phyloP scores from a whole-genome alignment of 169 alveolate species.

The Plasmodium gallinaceum region DNA sequence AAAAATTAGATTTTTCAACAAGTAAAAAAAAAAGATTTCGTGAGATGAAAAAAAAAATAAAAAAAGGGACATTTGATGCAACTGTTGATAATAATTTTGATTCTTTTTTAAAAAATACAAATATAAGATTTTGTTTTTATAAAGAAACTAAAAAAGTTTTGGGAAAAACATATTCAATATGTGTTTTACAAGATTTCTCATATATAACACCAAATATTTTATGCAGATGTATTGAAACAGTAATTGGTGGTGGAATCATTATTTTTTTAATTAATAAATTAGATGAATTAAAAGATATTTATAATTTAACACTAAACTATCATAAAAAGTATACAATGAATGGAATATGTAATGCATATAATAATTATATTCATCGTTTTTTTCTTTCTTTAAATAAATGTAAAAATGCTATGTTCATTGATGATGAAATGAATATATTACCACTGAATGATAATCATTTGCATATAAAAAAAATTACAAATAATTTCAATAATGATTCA shows the following conservation, averaged over 20 bases:
- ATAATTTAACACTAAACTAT: slow-evolving; percentile 96
- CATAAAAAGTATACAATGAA: slow-evolving; percentile 94
- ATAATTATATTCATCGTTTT: slow-evolving; percentile 96
- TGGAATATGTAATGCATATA: slow-evolving; percentile 90
- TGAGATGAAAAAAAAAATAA: slow-evolving; percentile 93
- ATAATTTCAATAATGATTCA: neutral
- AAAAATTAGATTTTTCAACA: slow-evolving; percentile 97
- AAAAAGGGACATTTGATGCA: slow-evolving; percentile 94
- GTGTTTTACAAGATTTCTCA: slow-evolving; percentile 98
- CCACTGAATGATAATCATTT: slow-evolving; percentile 90
- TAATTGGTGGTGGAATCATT: slow-evolving; percentile 98
- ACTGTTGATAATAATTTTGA: slow-evolving; percentile 98
- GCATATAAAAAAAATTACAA: slow-evolving; percentile 21
- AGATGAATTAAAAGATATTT: slow-evolving; percentile 88
- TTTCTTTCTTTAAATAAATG: slow-evolving; percentile 89
- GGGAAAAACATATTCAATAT: slow-evolving; percentile 97
- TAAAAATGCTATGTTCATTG: slow-evolving; percentile 94
- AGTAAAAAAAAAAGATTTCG: slow-evolving; percentile 96
- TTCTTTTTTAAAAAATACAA: slow-evolving; percentile 94
- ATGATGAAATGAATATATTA: slow-evolving; percentile 98
- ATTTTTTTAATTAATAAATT: slow-evolving; percentile 92
- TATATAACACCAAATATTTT: slow-evolving; percentile 99
- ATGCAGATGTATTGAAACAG: slow-evolving; percentile 99
- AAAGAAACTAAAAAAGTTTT: slow-evolving; percentile 96
- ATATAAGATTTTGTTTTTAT: slow-evolving; percentile 97